Percentiles rank a stretch among this genome's conserved stretches.
Evolutionary conservation across 495 filamentous ascomycete species (phyloP).

Genomic region (Daldinia loculata): DNA sequence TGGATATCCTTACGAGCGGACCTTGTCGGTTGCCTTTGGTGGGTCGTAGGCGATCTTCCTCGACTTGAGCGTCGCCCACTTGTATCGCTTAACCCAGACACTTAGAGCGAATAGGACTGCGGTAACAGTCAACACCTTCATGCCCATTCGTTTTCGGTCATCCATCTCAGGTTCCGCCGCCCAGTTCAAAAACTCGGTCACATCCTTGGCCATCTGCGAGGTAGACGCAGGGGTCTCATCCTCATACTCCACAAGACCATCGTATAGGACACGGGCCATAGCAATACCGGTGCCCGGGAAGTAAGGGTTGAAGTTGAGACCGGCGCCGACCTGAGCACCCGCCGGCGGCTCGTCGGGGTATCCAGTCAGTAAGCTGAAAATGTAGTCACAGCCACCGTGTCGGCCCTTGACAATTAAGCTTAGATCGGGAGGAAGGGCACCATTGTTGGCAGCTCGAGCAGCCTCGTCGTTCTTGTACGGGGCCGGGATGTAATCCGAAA

Average conservation of each 20-base stretch:
- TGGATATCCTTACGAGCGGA: slow-evolving; percentile 48
- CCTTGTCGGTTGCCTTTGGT: slow-evolving; percentile 57
- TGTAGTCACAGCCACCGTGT: slow-evolving; percentile 98
- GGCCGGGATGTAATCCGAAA: slow-evolving; percentile 92
- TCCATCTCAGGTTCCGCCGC: slow-evolving; percentile 99
- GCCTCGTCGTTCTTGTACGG: slow-evolving; percentile 99
- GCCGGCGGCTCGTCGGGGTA: slow-evolving; percentile 97
- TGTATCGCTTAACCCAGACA: slow-evolving; percentile 99
- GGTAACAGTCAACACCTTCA: slow-evolving; percentile 86
- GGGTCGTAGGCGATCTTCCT: slow-evolving; percentile 90
- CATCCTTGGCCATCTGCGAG: slow-evolving; percentile 99
- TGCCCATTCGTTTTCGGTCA: slow-evolving; percentile 97
- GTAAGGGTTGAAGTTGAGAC: slow-evolving; percentile 99
- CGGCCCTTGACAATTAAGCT: slow-evolving; percentile 97
- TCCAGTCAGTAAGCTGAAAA: slow-evolving; percentile 96
- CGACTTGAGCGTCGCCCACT: slow-evolving; percentile 95
- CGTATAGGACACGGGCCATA: slow-evolving; percentile 98
- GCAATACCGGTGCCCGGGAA: slow-evolving; percentile 99
- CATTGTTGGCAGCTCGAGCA: slow-evolving; percentile 96
- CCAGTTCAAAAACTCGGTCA: slow-evolving; percentile 99
- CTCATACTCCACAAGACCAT: slow-evolving; percentile 98
- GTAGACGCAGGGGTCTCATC: slow-evolving; percentile 92
- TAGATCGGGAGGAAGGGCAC: slow-evolving; percentile 96
- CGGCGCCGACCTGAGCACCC: slow-evolving; percentile 78
- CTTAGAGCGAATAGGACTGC: slow-evolving; percentile 82